These are phyloP conservation scores for Colletotrichum trifolii DNA, from an alignment of 2,329 filamentous ascomycete species.

Conservation along the genomic window DNA sequence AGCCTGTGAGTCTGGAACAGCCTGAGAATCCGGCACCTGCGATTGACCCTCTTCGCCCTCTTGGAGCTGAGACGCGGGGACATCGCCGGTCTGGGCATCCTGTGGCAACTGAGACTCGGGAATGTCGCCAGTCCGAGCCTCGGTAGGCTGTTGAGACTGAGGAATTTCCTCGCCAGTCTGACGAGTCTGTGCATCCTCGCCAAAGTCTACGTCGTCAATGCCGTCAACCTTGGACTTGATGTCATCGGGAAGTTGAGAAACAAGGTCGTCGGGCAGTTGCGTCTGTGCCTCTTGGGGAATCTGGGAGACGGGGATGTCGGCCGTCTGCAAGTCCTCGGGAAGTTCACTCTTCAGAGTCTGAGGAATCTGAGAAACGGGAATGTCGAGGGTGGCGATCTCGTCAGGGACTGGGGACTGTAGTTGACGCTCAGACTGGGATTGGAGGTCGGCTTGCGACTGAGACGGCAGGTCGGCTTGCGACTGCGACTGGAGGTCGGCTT, in stretches of 20 bases:
- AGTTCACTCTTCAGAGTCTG: slow-evolving; percentile 28
- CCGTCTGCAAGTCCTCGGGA: slow-evolving; percentile 36
- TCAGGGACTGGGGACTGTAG: slow-evolving; percentile 8
- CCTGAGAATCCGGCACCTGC: no score
- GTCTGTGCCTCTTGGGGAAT: slow-evolving; percentile 29
- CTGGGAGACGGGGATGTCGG: slow-evolving; percentile 33
- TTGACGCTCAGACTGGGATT: not conserved
- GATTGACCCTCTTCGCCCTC: not conserved
- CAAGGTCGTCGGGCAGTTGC: slow-evolving; percentile 26
- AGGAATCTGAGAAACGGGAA: slow-evolving; percentile 30
- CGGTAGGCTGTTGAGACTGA: slow-evolving; percentile 8
- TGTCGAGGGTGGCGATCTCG: slow-evolving; percentile 27
- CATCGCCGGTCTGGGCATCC: not conserved
- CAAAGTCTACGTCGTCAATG: slow-evolving; percentile 3
- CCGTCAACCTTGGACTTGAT: slow-evolving; percentile 2
- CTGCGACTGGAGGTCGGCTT: not conserved
- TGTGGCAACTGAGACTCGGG: slow-evolving; percentile 11
- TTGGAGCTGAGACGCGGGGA: slow-evolving; percentile 1
- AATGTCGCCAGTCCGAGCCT: slow-evolving; percentile 18
- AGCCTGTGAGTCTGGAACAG: not conserved
- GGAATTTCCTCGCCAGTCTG: slow-evolving; percentile 3
- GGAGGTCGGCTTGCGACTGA: not conserved
- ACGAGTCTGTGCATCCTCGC: slow-evolving; percentile 2
- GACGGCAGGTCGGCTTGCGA: slow-evolving; percentile 5
- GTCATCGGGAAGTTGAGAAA: slow-evolving; percentile 24